phyloP scores from a whole-genome alignment of 495 filamentous ascomycete species.

The Penicillium subrubescens region DNA sequence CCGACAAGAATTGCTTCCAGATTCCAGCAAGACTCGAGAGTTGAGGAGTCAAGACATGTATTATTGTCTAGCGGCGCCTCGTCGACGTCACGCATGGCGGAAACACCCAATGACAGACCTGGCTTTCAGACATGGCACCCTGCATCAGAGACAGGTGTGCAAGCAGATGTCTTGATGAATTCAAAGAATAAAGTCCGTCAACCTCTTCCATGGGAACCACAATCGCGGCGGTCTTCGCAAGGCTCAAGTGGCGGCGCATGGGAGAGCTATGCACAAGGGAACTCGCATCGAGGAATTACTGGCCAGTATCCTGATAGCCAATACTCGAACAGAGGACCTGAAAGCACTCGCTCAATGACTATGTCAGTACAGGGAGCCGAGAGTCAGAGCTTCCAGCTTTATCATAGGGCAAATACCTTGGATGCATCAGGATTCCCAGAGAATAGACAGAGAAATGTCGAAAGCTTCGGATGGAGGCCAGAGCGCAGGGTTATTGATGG shows the following conservation, averaged over 20 bases:
- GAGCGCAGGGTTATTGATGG: neutral
- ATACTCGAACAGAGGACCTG: neutral
- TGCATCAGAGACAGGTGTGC: neutral
- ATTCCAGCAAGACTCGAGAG: neutral
- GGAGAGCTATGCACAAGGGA: neutral
- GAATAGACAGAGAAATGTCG: neutral
- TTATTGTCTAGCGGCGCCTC: neutral
- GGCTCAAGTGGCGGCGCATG: neutral
- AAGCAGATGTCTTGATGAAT: neutral
- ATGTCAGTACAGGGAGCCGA: neutral
- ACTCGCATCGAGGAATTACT: neutral
- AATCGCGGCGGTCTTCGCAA: neutral
- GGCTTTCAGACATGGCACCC: neutral
- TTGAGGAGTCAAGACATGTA: neutral
- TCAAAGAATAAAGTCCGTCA: neutral
- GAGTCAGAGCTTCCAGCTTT: neutral
- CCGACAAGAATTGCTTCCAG: neutral
- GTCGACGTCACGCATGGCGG: neutral
- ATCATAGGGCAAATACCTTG: neutral
- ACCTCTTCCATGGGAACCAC: neutral
- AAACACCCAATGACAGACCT: neutral
- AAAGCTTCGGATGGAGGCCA: neutral
- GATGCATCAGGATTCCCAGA: neutral
- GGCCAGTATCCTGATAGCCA: neutral
- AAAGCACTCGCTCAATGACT: neutral